A percentile compares a stretch with the other conserved stretches of the same genome.
Evolutionary conservation across 2,329 filamentous ascomycete species (phyloP).

Genomic region (Aspergillus sp.): DNA sequence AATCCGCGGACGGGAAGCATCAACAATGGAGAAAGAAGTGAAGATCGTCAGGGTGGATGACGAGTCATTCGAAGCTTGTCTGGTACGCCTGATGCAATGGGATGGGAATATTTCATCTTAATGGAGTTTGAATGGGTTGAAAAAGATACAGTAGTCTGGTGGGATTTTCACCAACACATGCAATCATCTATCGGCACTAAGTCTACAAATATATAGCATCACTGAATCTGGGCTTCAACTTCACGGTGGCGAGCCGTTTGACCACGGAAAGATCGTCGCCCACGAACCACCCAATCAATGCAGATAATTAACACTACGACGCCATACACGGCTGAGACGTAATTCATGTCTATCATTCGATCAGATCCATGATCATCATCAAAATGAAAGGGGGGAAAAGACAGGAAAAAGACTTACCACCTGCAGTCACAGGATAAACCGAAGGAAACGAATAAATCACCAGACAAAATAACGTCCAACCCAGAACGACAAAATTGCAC

Average conservation of each 20-base stretch:
- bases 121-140: background rate
- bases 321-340: conserved; percentile 28
- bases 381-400: background rate
- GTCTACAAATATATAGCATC: background rate
- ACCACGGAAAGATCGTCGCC: conserved; percentile 20
- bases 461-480: conserved; percentile 41
- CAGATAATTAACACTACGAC: conserved; percentile 25
- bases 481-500: conserved; percentile 38
- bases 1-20: too few relatives aligned
- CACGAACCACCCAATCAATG: conserved; percentile 26
- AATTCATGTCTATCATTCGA: conserved; percentile 29
- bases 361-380: background rate
- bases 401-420: conserved; percentile 25
- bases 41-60: too few relatives aligned
- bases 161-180: background rate
- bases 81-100: too few relatives aligned
- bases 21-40: too few relatives aligned
- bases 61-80: too few relatives aligned
- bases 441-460: conserved; percentile 30
- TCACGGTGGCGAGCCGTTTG: conserved; percentile 19
- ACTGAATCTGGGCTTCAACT: conserved; percentile 3
- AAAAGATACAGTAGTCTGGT: background rate
- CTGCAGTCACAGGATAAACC: conserved; percentile 21
- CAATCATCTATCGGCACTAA: background rate
- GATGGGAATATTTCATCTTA: too few relatives aligned